Base-by-base conservation (phyloP, 768 basidiomycete species). In the Termitomyces sp. region DNA sequence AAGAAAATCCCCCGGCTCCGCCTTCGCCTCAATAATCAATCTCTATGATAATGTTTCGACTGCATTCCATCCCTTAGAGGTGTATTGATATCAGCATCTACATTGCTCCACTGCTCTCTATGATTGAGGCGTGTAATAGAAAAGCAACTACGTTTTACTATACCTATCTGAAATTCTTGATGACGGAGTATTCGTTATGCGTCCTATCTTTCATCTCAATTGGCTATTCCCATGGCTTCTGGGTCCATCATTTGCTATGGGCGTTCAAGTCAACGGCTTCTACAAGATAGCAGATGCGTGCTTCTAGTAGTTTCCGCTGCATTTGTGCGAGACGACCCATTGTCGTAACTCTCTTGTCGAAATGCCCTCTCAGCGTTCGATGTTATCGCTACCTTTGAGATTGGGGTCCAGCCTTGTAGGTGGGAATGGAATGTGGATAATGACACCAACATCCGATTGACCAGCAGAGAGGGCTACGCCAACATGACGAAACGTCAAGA, bases 231-330 rank as follows among this genome's bases (percentile, higher is more conserved):
- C 93, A 99, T 96, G 19, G 97, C 95, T 76, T 99, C 96, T 45
- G 96, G 91, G n/a, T 93, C 96, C 95, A 98, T 98, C 94, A 96
- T 97, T 95, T 97, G 95, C 95, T 97, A 62, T 51, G 61, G 51
- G 11, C 59, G 58, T 17, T 59, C 71, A 23, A 69, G 47, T 73
- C n/a, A 62, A 80, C 83, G 75, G 83, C 79, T 51, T 84, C 71
- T 54, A 16, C 35, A 31, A 38, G 21, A 54, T 44, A 40, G 9
- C 0, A 32, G 34, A 31, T 41, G 61, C 71, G 37, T 65, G 80
- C 72, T 77, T 77, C 79, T 56, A 78, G 66, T 73, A 98, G 90
- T 88, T 93, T 97, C 62, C 95, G 85, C 78, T 98, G 95, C 92
- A 94, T 92, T 73, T 98, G 95, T 59, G 95, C 95, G 56, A 98